Conservation (phyloP, 2,329 filamentous ascomycete genomes). For the Gnomoniopsis sp. region DNA sequence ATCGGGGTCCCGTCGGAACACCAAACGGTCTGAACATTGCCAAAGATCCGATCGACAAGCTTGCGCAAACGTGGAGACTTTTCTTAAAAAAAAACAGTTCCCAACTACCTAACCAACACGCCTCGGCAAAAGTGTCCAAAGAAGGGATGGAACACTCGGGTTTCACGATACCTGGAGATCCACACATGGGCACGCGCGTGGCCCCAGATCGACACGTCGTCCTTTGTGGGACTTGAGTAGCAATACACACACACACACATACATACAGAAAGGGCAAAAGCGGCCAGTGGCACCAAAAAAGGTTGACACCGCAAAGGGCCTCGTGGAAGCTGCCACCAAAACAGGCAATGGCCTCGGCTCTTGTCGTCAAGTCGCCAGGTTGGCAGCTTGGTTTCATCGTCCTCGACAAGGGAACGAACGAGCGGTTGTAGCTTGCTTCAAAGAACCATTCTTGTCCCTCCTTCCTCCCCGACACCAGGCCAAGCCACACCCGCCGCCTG, state of each 20-base stretch:
- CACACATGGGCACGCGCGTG: slow-evolving; percentile 6
- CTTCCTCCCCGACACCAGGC: not conserved
- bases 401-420: not conserved
- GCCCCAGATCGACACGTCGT: slow-evolving; percentile 12
- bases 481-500: not conserved
- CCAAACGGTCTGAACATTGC: not conserved
- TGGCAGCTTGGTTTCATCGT: slow-evolving; percentile 15
- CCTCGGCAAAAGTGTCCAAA: not conserved
- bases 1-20: not conserved
- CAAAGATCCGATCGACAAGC: not conserved
- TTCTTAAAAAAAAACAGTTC: too few species aligned
- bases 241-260: not conserved
- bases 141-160: slow-evolving; percentile 10
- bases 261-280: not conserved
- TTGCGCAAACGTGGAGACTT: not conserved
- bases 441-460: not conserved
- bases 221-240: not conserved
- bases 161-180: slow-evolving; percentile 13
- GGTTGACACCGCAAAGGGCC: not conserved
- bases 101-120: not conserved
- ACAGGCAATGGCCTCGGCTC: slow-evolving; percentile 3
- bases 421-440: slow-evolving; percentile 4
- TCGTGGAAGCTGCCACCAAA: not conserved
- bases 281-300: slow-evolving; percentile 6
- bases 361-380: not conserved